Base-by-base conservation (phyloP, 106 monocot genomes). In the Cymbidium sinense region DNA sequence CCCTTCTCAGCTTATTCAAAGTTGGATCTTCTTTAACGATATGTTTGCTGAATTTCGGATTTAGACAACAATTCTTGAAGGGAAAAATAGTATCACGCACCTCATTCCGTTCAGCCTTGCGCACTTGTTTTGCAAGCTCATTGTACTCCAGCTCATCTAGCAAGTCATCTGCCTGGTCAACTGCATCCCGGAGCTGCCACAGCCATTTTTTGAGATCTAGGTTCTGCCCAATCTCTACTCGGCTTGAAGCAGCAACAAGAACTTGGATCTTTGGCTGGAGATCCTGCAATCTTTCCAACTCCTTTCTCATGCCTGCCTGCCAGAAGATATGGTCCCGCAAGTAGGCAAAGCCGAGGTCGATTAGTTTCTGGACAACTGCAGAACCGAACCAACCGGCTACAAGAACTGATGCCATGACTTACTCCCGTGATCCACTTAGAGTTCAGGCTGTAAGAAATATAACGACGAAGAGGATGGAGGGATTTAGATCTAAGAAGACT, bases 91-190 rank as follows among this genome's bases (percentile, higher is more conserved):
- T 71, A 2, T 11, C 5, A 29, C 20, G 31, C 70, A 70, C 70
- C 77, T 67, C 44, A 12, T 44, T 27, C 15, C 4, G 43, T 15
- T 19, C 39, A 65, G 29, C 39, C 34, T 65, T 67, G 0, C 37
- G 58, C 65, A 67, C 65, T 67, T 78, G 25, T 43, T 78, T 47
- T 36, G 76, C 34, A 3, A 85, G 73, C 20, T 77, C 43, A 9
- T 77, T 69, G 73, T 77, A 85, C 44, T 85, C 84, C 13, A 85
- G 36, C 73, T 73, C 81, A 77, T 85, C 84, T 4, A 81, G 23
- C 9, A 39, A 51, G 70, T 80, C 84, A 19, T 84, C 76, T 2
- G 84, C 84, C 39, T 80, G 3, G 35, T 84, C 77, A 21, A 83
- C 73, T 10, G 81, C 84, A 29, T 77, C 43, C 10, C 77, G 69